Conservation (phyloP, 2,329 filamentous ascomycete genomes). For the Clarireedia homoeocarpa region DNA sequence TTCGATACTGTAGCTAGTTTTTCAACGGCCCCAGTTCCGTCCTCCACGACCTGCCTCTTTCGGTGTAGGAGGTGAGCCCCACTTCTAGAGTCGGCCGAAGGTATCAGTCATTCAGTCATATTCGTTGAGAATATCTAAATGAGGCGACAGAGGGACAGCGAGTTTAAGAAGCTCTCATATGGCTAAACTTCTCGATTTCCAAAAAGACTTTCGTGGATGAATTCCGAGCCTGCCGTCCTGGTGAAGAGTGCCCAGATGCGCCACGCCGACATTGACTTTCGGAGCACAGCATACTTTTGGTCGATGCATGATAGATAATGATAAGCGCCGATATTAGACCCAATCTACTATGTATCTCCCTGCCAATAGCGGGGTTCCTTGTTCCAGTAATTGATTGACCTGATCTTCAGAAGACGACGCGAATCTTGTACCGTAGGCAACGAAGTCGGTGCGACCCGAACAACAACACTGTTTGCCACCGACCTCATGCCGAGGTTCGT, state of each 20-base stretch:
- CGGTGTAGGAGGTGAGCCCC: background rate
- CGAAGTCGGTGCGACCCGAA: too few species aligned
- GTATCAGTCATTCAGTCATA: background rate
- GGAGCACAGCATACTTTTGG: background rate
- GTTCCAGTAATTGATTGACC: background rate
- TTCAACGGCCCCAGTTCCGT: background rate
- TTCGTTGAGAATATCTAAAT: background rate
- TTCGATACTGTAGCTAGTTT: background rate
- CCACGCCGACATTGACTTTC: too few species aligned
- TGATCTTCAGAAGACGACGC: background rate
- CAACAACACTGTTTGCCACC: too few species aligned
- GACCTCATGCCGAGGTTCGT: too few species aligned
- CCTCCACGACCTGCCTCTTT: background rate
- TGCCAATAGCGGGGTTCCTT: background rate
- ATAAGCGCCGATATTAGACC: background rate
- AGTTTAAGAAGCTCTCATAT: too few species aligned
- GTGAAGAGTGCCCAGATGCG: too few species aligned
- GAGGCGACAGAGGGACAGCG: background rate
- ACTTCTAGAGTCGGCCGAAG: background rate
- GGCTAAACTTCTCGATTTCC: background rate
- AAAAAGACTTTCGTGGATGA: background rate
- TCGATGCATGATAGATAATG: background rate
- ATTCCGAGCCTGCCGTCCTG: background rate
- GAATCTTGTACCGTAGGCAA: background rate
- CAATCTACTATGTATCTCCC: background rate